Evolutionary conservation across 2,329 filamentous ascomycete species (phyloP), one percentile per base, ranked within the genome.

Genomic region (Nannizzia gypsea): DNA sequence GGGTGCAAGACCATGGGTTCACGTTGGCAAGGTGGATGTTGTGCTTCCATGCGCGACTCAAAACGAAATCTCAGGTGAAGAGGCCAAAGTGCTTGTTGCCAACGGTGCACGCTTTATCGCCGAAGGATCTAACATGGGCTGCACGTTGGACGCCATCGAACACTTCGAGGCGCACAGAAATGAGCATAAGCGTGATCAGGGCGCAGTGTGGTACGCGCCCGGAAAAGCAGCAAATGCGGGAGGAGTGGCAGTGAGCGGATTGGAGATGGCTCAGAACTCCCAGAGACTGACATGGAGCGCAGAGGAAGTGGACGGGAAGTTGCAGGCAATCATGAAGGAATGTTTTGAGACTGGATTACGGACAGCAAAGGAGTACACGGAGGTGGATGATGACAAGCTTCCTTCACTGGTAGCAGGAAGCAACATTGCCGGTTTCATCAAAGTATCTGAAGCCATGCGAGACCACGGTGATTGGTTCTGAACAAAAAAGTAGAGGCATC

Each of bases 191-290:
- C 84, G 89, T 79, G 84, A 83, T 65, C 42, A 52, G 48, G 76
- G 76, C 58, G 73, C 77, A 5, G 85, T 96, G 75, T 99, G 93
- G 93, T 97, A 97, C 76, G 93, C 88, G 17, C 92, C 92, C 57
- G 92, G 90, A 68, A 97, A 97, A 84, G 93, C 93, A 34, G 89
- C 92, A 78, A 97, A 97, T 80, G 90, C 90, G 67, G 93, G 93
- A 75, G 93, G 93, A 81, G 93, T 97, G 61, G 93, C 93, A 60
- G 93, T 99, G 44, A 96, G 90, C 2, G 93, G 93, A 68, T 84
- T 99, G 50, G 93, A 99, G 83, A 99, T 99, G 93, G 91, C 92
- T 6, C 93, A 99, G 84, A 97, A 99, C 84, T 92, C 87, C 66
- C 77, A 86, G 75, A 87, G 92, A 63, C 80, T 96, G 66, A 82